These are phyloP conservation scores for Hydrangea macrophylla DNA, from an alignment of 148 eudicot species.

Conservation along the genomic window DNA sequence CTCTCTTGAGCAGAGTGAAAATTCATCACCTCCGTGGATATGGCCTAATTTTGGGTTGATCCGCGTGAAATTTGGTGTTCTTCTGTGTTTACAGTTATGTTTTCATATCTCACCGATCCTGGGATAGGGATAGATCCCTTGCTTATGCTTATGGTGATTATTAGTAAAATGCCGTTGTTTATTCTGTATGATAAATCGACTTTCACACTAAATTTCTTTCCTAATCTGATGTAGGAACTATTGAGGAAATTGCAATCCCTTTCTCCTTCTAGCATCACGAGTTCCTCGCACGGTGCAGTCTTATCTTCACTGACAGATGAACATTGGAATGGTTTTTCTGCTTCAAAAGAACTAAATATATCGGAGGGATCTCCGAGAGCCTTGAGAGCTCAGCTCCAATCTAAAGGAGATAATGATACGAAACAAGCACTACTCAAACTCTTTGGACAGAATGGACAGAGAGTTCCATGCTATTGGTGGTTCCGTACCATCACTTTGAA, in stretches of 20 bases:
- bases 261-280: constrained; percentile 39
- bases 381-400: constrained; percentile 18
- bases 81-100: no score
- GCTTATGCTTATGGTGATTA: background rate
- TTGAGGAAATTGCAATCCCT: constrained; percentile 67
- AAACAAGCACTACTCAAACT: constrained; percentile 39
- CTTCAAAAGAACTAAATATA: constrained; percentile 31
- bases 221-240: constrained; percentile 46
- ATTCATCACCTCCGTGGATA: no score
- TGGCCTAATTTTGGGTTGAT: no score
- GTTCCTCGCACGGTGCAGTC: constrained; percentile 30
- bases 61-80: no score
- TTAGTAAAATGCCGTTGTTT: background rate
- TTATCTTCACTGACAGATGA: constrained; percentile 32
- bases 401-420: constrained; percentile 15
- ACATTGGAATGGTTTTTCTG: constrained; percentile 13
- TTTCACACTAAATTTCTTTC: background rate
- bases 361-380: constrained; percentile 28
- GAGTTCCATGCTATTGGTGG: constrained; percentile 37
- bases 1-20: no score
- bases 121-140: background rate
- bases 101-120: no score
- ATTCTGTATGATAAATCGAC: background rate
- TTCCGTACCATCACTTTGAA: constrained; percentile 48
- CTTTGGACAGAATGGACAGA: constrained; percentile 30